Conservation (phyloP, 2,329 filamentous ascomycete species). For the Endothia cerciana region DNA sequence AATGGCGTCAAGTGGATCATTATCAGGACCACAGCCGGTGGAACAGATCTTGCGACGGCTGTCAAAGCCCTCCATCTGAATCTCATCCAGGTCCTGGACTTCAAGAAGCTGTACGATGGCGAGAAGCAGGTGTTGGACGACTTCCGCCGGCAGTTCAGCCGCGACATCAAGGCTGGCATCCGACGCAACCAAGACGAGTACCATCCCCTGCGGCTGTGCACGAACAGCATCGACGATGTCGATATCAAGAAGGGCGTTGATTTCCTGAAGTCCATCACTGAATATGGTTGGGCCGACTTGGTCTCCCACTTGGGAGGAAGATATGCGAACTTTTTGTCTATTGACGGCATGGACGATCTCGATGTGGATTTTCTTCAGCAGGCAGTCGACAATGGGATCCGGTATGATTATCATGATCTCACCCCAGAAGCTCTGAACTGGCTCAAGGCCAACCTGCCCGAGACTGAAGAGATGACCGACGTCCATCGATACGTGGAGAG, state of each 20-base stretch:
- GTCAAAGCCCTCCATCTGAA: slow-evolving; percentile 25
- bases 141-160: not conserved
- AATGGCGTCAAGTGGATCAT: slow-evolving; percentile 33
- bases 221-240: not conserved
- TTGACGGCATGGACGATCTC: not conserved
- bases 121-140: slow-evolving; percentile 23
- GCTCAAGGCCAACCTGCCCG: not conserved
- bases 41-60: slow-evolving; percentile 26
- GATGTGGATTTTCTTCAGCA: not conserved
- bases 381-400: not conserved
- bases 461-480: not conserved
- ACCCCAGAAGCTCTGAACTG: not conserved
- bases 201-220: not conserved
- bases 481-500: not conserved
- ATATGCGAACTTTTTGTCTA: not conserved
- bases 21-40: slow-evolving; percentile 28
- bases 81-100: slow-evolving; percentile 22
- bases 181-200: not conserved
- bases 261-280: not conserved
- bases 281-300: not conserved
- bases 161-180: not conserved
- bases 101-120: slow-evolving; percentile 28
- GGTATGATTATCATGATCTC: not conserved
- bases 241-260: not conserved
- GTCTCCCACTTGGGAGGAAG: not conserved